These are phyloP conservation scores for Ceratobasidium sp. DNA, from an alignment of 1,284 basidiomycete genomes.

Conservation along the genomic window DNA sequence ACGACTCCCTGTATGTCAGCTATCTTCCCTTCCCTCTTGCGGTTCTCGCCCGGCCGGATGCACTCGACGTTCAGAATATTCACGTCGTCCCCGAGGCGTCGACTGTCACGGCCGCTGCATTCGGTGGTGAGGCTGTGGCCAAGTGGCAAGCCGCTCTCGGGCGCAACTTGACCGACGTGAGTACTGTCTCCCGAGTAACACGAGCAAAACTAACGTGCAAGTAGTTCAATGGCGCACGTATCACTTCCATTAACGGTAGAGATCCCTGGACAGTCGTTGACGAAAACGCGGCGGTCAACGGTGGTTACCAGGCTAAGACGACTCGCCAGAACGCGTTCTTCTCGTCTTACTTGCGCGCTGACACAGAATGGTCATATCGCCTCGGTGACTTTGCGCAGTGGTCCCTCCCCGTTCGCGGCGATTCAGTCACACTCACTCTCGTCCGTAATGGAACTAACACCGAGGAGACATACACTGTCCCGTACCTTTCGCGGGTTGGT, in stretches of 20 bases:
- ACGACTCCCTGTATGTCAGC: conserved; percentile 53
- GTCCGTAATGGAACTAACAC: conserved; percentile 60
- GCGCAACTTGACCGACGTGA: conserved; percentile 65
- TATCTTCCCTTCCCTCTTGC: conserved; percentile 70
- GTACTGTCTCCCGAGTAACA: not conserved
- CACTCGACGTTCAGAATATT: conserved; percentile 59
- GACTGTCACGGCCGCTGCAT: conserved; percentile 66
- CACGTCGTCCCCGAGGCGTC: conserved; percentile 73
- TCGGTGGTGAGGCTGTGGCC: conserved; percentile 60
- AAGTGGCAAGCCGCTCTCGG: conserved; percentile 61
- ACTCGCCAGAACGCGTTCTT: conserved; percentile 67
- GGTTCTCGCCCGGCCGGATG: conserved; percentile 63
- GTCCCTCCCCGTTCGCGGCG: conserved; percentile 65
- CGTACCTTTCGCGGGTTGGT: conserved; percentile 70
- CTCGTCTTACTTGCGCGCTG: conserved; percentile 58
- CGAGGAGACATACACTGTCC: conserved; percentile 64
- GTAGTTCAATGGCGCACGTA: conserved; percentile 67
- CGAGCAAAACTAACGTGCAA: not conserved
- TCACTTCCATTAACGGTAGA: conserved; percentile 67
- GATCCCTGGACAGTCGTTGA: conserved; percentile 69
- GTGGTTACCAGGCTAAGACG: conserved; percentile 62
- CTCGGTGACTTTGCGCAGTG: conserved; percentile 75
- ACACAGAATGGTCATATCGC: conserved; percentile 67
- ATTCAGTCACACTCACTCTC: conserved; percentile 66
- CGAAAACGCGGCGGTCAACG: conserved; percentile 64